These are phyloP conservation scores for Solioccasus polychromus DNA, from an alignment of 768 basidiomycete species.

Conservation along the genomic window DNA sequence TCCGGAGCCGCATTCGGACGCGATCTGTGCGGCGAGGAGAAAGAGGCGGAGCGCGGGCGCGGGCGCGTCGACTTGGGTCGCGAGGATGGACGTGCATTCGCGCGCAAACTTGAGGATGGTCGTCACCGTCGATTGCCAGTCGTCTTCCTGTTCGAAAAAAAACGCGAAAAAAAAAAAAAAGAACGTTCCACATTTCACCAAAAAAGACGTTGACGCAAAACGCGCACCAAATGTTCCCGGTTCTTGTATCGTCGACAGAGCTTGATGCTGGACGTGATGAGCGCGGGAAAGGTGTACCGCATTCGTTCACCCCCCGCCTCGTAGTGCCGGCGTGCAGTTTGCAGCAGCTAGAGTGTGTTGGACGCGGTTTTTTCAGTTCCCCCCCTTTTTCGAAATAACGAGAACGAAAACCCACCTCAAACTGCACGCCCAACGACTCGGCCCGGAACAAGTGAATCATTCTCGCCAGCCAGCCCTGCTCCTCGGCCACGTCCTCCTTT, in stretches of 20 bases:
- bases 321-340: slow-evolving; percentile 88
- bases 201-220: no score
- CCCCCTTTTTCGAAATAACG: neutral
- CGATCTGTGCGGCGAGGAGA: slow-evolving; percentile 92
- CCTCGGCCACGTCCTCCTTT: slow-evolving; percentile 91
- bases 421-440: slow-evolving; percentile 84
- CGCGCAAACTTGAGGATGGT: slow-evolving; percentile 91
- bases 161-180: neutral
- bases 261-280: slow-evolving; percentile 91
- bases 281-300: slow-evolving; percentile 94
- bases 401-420: slow-evolving; percentile 56
- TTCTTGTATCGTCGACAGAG: slow-evolving; percentile 90
- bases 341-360: slow-evolving; percentile 59
- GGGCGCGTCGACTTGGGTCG: slow-evolving; percentile 89
- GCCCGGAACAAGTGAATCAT: slow-evolving; percentile 96
- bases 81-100: slow-evolving; percentile 89
- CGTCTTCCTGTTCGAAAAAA: slow-evolving; percentile 55
- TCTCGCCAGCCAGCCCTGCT: slow-evolving; percentile 97
- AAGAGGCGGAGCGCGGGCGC: slow-evolving; percentile 92
- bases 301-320: slow-evolving; percentile 92
- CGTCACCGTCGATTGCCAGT: slow-evolving; percentile 86
- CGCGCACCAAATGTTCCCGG: slow-evolving; percentile 62
- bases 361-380: neutral
- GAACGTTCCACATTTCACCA: no score
- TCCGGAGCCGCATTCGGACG: slow-evolving; percentile 89